These are phyloP conservation scores for Backusella australiensis DNA, from an alignment of 192 early-diverging fungal genomes.

Conservation along the genomic window DNA sequence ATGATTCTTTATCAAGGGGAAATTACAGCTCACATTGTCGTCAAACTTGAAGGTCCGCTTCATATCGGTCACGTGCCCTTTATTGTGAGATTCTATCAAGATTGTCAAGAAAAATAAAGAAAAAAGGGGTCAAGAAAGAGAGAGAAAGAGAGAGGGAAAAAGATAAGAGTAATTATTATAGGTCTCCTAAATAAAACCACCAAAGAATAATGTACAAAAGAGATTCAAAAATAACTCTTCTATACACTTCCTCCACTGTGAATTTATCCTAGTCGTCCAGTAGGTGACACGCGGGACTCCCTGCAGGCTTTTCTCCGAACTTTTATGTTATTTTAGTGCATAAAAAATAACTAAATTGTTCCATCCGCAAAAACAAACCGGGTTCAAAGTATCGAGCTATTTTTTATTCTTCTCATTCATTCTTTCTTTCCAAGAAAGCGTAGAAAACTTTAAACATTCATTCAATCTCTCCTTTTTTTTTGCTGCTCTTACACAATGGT, in stretches of 20 bases:
- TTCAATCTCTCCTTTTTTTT: neutral
- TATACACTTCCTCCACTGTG: neutral
- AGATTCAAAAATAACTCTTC: neutral
- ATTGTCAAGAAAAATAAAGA: neutral
- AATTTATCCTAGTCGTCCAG: neutral
- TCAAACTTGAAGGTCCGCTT: neutral
- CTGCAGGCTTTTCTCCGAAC: neutral
- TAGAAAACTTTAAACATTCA: neutral
- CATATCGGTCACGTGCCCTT: neutral
- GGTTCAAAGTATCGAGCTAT: neutral
- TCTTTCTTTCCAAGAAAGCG: neutral
- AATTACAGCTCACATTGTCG: slow-evolving; percentile 8
- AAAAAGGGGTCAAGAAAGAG: neutral
- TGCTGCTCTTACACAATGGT: neutral
- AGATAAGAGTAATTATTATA: neutral
- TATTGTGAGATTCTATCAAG: neutral
- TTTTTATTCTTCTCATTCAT: neutral
- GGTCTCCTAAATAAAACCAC: neutral
- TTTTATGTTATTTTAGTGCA: neutral
- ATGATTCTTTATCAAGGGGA: slow-evolving; percentile 11
- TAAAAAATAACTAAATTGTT: neutral
- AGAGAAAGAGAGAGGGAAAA: neutral
- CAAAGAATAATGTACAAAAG: neutral
- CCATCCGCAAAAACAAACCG: neutral
- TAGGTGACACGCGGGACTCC: neutral